Base-by-base conservation (phyloP, 2,329 filamentous ascomycete genomes). In the Sporothrix euskadiensis region DNA sequence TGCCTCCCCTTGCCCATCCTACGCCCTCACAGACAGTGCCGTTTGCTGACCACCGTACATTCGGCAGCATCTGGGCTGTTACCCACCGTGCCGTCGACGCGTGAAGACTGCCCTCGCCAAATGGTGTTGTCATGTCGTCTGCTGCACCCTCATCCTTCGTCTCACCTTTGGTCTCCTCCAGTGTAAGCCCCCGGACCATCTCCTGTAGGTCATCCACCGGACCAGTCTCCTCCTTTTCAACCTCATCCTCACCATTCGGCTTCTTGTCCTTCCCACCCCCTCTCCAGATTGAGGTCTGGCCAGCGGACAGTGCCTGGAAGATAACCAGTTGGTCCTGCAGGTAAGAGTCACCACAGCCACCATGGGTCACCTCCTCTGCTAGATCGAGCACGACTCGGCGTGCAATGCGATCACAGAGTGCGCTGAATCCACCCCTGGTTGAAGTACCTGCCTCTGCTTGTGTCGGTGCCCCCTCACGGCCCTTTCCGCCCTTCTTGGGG, bases 31-130 rank as follows among this genome's bases (percentile, higher is more conserved):
- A 87, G 4, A 86, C 73, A 2, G 81, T 82, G 0, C 88, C 88
- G 41, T 84, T 83, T 74, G 86, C 83, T 74, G 84, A 87, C 82
- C 87, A 89, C 71, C 81, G 80, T 0, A 85, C 81, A 1, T 76
- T 75, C 0, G 87, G 85, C 22, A 90, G 75, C 52, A 91, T 75
- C 77, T 87, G 81, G 41, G 84, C 83, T 0, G 82, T 83, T 30
- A 90, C 86, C 88, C 88, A 91, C 75, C 88, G 83, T 16, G 87
- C 88, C n/a, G 89, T 91, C 57, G 83, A 84, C 0, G 88, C 83
- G 75, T 91, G 88, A 75, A 82, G 80, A 65, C 84, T 87, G 0
- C 88, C 88, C 71, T 88, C 82, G 0, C 88, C 88, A 77, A 89
- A 89, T 0, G 88, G 87, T 73, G 83, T 80, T 16, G 81, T 76